Percentiles rank a stretch among this genome's conserved stretches.
Conservation (phyloP, 2,329 filamentous ascomycete genomes). For the Pyricularia sp. region DNA sequence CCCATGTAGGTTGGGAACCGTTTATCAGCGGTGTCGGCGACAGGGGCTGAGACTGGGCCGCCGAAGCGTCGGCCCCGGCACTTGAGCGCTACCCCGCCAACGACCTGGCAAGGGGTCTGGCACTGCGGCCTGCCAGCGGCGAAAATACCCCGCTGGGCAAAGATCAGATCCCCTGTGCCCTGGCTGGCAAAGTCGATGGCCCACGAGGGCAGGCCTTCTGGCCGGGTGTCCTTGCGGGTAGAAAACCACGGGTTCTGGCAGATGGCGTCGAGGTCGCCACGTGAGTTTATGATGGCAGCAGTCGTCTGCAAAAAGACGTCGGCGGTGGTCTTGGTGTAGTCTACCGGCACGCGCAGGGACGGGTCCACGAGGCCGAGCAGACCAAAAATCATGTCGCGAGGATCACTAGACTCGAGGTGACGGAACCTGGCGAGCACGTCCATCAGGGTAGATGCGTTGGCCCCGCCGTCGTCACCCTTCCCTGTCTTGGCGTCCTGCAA, state of each 20-base stretch:
- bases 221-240: neutral
- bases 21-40: neutral
- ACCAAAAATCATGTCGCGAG: neutral
- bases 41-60: neutral
- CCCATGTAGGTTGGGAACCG: neutral
- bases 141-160: neutral
- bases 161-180: neutral
- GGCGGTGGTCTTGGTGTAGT: slow-evolving; percentile 25
- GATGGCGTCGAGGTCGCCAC: neutral
- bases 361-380: neutral
- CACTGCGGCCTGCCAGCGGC: neutral
- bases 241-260: neutral
- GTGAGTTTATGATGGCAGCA: neutral
- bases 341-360: slow-evolving; percentile 53
- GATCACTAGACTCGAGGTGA: neutral
- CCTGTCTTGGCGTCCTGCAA: neutral
- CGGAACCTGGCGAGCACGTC: neutral
- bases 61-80: neutral
- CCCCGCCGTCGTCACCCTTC: neutral
- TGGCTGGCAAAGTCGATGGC: neutral
- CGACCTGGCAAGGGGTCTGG: neutral
- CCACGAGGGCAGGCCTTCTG: neutral
- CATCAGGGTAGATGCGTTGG: neutral
- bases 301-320: neutral
- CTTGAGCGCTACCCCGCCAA: neutral